Conservation (phyloP, 2,329 filamentous ascomycete species). For the Penicillium janthinellum region DNA sequence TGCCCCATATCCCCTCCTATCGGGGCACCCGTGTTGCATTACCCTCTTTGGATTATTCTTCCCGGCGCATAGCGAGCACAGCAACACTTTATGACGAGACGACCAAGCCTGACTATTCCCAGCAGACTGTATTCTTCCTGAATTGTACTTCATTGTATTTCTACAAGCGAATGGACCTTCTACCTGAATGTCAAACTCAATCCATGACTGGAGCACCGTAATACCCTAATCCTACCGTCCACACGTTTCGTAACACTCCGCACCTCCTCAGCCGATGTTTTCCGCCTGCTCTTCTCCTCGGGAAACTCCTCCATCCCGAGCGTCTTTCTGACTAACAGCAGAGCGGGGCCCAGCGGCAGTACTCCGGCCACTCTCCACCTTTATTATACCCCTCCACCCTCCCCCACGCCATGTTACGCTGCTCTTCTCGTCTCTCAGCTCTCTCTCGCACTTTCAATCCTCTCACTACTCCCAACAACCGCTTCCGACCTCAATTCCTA, state of each 20-base stretch:
- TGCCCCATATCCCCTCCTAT: background rate
- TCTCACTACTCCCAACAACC: slow-evolving; percentile 4
- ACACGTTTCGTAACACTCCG: background rate
- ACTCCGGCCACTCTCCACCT: slow-evolving; percentile 6
- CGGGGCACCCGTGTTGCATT: background rate
- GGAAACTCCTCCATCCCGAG: slow-evolving; percentile 15
- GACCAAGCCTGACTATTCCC: slow-evolving; percentile 6
- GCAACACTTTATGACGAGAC: slow-evolving; percentile 21
- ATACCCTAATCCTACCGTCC: background rate
- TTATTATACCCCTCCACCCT: slow-evolving; percentile 7
- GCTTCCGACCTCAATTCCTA: slow-evolving; percentile 13
- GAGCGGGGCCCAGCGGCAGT: slow-evolving; percentile 20
- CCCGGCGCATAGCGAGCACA: slow-evolving; percentile 11
- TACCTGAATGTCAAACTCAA: background rate
- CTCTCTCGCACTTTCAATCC: slow-evolving; percentile 18
- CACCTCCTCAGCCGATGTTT: slow-evolving; percentile 1
- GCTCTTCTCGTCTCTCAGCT: slow-evolving; percentile 27
- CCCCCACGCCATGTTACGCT: slow-evolving; percentile 27
- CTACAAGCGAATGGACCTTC: background rate
- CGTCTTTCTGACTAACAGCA: slow-evolving; percentile 3
- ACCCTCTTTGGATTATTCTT: background rate
- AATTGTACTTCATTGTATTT: background rate
- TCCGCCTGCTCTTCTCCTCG: slow-evolving; percentile 17
- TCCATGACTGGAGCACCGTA: background rate
- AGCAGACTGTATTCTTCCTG: background rate